Evolutionary conservation across 2,329 filamentous ascomycete genomes (phyloP).

Genomic region (Microsporum audouinii): DNA sequence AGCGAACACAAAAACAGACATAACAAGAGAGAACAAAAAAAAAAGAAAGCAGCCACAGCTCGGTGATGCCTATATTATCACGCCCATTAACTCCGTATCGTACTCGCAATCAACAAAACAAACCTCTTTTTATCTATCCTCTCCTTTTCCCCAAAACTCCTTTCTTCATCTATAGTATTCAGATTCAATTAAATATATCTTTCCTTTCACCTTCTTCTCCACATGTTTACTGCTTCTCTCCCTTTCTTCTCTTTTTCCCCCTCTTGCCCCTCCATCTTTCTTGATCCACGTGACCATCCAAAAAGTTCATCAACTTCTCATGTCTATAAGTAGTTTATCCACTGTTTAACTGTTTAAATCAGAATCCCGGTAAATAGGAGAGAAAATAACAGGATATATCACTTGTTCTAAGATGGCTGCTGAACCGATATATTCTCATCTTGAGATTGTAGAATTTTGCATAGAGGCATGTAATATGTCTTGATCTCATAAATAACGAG

Average conservation of each 20-base stretch:
- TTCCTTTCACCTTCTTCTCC: not conserved
- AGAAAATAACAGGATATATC: too few species aligned
- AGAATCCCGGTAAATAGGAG: too few species aligned
- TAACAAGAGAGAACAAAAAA: not conserved
- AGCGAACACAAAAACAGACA: not conserved
- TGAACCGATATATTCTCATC: not conserved
- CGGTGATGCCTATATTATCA: not conserved
- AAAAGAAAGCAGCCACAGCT: not conserved
- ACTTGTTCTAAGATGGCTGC: not conserved
- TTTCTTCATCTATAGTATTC: conserved; percentile 3
- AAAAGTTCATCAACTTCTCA: not conserved
- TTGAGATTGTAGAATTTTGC: not conserved
- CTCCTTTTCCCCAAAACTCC: not conserved
- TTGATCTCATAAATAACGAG: not conserved
- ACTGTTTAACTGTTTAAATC: not conserved
- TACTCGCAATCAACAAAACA: not conserved
- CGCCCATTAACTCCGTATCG: conserved; percentile 1
- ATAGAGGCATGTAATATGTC: not conserved
- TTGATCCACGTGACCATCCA: too few species aligned
- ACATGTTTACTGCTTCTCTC: not conserved
- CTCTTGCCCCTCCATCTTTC: not conserved
- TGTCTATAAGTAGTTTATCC: not conserved
- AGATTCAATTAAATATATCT: conserved; percentile 5
- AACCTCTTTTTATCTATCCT: not conserved
- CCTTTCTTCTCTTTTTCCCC: not conserved